Conservation (phyloP, 1,284 basidiomycete species). For the Rhodotorula sp. region DNA sequence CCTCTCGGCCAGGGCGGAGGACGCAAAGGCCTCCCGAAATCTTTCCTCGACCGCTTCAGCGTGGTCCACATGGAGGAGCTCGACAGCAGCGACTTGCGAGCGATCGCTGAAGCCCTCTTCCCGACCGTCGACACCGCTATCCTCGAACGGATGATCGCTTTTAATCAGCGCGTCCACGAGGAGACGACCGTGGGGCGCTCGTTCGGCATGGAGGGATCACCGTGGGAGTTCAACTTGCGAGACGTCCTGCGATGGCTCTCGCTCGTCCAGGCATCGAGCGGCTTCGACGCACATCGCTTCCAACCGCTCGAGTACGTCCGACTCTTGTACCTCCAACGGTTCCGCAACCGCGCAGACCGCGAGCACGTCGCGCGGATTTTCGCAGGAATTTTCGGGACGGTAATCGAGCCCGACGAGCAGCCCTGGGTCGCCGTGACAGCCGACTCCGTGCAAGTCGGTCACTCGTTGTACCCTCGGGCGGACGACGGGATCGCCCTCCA, state of each 20-base stretch:
- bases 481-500: constrained; percentile 25
- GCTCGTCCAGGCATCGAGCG: constrained; percentile 54
- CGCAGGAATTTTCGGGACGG: constrained; percentile 59
- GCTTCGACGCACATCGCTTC: constrained; percentile 58
- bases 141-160: constrained; percentile 76
- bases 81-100: constrained; percentile 69
- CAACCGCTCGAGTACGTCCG: constrained; percentile 66
- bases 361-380: constrained; percentile 63
- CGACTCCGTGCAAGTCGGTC: constrained; percentile 66
- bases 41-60: constrained; percentile 96
- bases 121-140: constrained; percentile 60
- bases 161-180: constrained; percentile 71
- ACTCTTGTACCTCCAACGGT: constrained; percentile 79
- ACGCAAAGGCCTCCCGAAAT: constrained; percentile 94
- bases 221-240: constrained; percentile 99
- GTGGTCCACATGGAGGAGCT: constrained; percentile 94
- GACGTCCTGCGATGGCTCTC: constrained; percentile 86
- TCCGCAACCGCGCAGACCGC: constrained; percentile 71
- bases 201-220: constrained; percentile 80
- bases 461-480: constrained; percentile 58
- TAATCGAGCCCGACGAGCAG: constrained; percentile 46
- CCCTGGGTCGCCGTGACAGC: constrained; percentile 62
- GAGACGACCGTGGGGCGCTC: constrained; percentile 65
- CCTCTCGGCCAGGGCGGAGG: constrained; percentile 95
- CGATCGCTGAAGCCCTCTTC: constrained; percentile 75